Evolutionary conservation across 2,329 filamentous ascomycete genomes (phyloP).

Genomic region (Penicillium sp.): DNA sequence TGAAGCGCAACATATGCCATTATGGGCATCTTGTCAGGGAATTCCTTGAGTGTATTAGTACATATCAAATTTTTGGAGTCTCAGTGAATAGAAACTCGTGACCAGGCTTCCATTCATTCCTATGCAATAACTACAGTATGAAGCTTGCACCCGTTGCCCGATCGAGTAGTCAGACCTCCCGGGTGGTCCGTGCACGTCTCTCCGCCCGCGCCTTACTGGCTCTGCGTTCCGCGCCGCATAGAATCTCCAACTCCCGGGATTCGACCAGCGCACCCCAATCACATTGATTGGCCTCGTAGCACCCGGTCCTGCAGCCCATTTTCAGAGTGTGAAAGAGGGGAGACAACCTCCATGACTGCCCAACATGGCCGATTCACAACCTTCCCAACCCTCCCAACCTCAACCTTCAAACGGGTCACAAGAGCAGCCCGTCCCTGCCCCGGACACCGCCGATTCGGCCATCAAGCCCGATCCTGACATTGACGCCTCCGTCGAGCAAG

Average conservation of each 20-base stretch:
- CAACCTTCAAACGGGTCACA: slow-evolving; percentile 25
- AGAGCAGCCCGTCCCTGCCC: slow-evolving; percentile 21
- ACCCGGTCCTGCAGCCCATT: slow-evolving; percentile 21
- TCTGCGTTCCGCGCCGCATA: slow-evolving; percentile 13
- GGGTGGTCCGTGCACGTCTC: slow-evolving; percentile 17
- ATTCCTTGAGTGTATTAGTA: too few species aligned
- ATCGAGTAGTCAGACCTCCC: neutral
- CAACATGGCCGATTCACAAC: slow-evolving; percentile 38
- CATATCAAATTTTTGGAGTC: too few species aligned
- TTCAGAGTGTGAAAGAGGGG: slow-evolving; percentile 11
- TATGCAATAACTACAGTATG: too few species aligned
- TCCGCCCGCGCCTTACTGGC: slow-evolving; percentile 19
- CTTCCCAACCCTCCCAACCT: slow-evolving; percentile 16
- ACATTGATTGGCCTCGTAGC: slow-evolving; percentile 16
- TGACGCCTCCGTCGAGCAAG: slow-evolving; percentile 38
- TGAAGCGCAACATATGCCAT: too few species aligned
- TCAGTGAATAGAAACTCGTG: too few species aligned
- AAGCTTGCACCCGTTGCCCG: neutral
- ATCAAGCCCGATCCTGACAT: slow-evolving; percentile 28
- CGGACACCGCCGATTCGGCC: slow-evolving; percentile 22
- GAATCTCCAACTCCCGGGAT: slow-evolving; percentile 10
- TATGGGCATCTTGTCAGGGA: too few species aligned
- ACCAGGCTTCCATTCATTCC: too few species aligned
- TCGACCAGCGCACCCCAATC: slow-evolving; percentile 6
- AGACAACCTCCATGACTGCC: slow-evolving; percentile 15